A percentile compares a stretch with the other conserved stretches of the same genome.
phyloP scores from a whole-genome alignment of 306 rosid genomes.

The Hippophae rhamnoides region DNA sequence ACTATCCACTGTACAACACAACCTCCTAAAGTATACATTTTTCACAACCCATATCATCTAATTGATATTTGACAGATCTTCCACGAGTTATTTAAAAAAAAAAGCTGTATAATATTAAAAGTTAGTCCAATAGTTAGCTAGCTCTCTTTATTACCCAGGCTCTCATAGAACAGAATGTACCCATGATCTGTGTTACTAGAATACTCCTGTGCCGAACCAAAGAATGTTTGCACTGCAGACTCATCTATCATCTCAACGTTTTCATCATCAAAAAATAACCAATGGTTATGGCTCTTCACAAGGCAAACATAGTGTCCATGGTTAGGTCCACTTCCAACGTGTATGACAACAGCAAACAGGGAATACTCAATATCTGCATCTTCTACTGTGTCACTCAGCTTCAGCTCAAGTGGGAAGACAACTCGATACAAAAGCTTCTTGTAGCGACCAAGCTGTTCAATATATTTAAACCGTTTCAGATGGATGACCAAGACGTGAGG shows the following conservation, averaged over 20 bases:
- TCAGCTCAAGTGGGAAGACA: constrained; percentile 93
- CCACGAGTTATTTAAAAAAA: constrained; percentile 37
- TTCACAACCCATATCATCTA: constrained; percentile 43
- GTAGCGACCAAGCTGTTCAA: constrained; percentile 91
- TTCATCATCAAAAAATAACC: constrained; percentile 97
- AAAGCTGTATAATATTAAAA: constrained; percentile 27
- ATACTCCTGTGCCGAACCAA: constrained; percentile 95
- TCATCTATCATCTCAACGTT: constrained; percentile 98
- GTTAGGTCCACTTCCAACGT: constrained; percentile 96
- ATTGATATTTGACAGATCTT: constrained; percentile 49
- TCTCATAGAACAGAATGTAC: constrained; percentile 92
- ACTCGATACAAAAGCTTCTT: constrained; percentile 92
- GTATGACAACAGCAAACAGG: constrained; percentile 90
- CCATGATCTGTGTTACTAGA: constrained; percentile 95
- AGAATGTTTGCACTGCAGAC: constrained; percentile 98
- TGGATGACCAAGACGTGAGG: constrained; percentile 93
- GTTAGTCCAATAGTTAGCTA: constrained; percentile 36
- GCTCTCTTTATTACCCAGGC: constrained; percentile 44
- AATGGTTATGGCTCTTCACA: constrained; percentile 98
- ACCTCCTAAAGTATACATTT: constrained; percentile 63
- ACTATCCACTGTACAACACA: constrained; percentile 77
- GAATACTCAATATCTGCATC: constrained; percentile 87
- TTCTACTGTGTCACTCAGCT: constrained; percentile 85
- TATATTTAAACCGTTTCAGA: constrained; percentile 96
- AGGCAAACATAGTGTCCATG: constrained; percentile 98